phyloP scores from a whole-genome alignment of 2,329 filamentous ascomycete species.

The Fusarium torulosum region DNA sequence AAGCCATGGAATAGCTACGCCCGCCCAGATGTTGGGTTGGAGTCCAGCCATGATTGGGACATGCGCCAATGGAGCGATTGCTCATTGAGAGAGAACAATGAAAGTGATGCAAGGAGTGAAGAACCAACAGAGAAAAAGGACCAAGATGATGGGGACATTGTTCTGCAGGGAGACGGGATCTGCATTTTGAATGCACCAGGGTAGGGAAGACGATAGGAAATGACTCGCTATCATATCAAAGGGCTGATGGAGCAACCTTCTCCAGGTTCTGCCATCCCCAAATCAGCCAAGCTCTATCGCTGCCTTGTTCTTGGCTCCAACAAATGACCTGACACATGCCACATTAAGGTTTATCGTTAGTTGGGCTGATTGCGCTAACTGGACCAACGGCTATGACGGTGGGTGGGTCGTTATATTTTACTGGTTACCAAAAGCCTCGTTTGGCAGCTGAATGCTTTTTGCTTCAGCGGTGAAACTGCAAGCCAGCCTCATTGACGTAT shows the following conservation, averaged over 20 bases:
- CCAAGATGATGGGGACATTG: background rate
- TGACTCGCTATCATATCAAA: background rate
- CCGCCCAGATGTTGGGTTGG: slow-evolving; percentile 39
- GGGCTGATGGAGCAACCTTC: background rate
- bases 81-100: background rate
- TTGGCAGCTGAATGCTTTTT: too few relatives aligned
- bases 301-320: too few relatives aligned
- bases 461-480: too few relatives aligned
- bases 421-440: too few relatives aligned
- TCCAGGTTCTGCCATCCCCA: background rate
- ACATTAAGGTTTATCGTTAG: too few relatives aligned
- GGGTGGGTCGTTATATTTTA: too few relatives aligned
- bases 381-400: too few relatives aligned
- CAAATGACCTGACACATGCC: too few relatives aligned
- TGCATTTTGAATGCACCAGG: background rate
- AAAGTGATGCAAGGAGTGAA: background rate
- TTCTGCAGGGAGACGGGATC: background rate
- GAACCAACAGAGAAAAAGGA: too few relatives aligned
- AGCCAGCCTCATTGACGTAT: too few relatives aligned
- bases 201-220: background rate
- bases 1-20: slow-evolving; percentile 40
- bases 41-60: slow-evolving; percentile 41
- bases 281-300: background rate
- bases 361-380: too few relatives aligned
- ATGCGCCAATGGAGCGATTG: background rate